Percentiles rank a stretch among this genome's conserved stretches.
Conservation (phyloP, 306 rosid species). For the Macrotyloma uniflorum region DNA sequence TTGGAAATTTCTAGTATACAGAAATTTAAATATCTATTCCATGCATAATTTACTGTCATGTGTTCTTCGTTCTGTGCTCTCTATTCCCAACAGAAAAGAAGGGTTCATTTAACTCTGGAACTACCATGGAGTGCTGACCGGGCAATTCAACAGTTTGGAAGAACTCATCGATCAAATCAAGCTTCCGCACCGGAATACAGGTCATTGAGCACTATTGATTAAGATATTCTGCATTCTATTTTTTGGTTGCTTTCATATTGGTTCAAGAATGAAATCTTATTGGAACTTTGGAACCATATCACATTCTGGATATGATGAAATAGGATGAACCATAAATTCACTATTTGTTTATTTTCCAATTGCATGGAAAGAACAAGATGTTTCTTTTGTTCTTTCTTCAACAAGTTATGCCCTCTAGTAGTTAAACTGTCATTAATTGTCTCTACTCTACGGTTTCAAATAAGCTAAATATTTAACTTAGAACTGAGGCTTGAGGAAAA, state of each 20-base stretch:
- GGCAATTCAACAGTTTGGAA: conserved; percentile 99
- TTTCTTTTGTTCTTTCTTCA: too few relatives aligned
- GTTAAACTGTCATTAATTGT: background rate
- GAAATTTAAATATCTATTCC: conserved; percentile 19
- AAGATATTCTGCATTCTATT: background rate
- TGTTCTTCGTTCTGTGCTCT: conserved; percentile 22
- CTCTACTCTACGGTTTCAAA: background rate
- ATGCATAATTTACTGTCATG: conserved; percentile 28
- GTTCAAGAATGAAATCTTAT: background rate
- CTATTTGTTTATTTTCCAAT: too few relatives aligned
- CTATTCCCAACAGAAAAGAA: conserved; percentile 72
- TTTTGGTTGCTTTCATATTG: conserved; percentile 26
- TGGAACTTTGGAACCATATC: too few relatives aligned
- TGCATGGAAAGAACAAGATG: too few relatives aligned
- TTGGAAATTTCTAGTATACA: conserved; percentile 15
- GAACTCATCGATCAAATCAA: conserved; percentile 99
- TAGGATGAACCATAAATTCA: too few relatives aligned
- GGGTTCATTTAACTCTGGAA: conserved; percentile 95
- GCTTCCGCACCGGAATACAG: conserved; percentile 98
- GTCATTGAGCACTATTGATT: conserved; percentile 48
- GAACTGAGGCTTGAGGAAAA: background rate
- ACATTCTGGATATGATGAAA: too few relatives aligned
- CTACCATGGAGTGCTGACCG: conserved; percentile 99
- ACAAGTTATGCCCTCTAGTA: background rate
- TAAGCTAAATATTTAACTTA: conserved; percentile 18